phyloP scores from a whole-genome alignment of 768 basidiomycete species.

The Lactarius psammicola region DNA sequence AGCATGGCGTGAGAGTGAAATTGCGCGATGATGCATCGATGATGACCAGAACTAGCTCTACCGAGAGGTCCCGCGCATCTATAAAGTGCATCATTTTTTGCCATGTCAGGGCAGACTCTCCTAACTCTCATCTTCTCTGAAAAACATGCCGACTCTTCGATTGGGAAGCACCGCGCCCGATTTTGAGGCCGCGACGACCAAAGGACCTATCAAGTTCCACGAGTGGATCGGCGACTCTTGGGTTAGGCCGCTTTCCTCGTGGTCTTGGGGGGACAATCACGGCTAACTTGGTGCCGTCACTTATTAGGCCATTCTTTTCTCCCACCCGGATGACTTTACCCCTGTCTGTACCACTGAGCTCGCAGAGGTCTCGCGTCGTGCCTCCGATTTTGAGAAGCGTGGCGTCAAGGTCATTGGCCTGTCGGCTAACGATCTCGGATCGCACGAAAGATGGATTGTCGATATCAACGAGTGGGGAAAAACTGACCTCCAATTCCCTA shows the following conservation, averaged over 20 bases:
- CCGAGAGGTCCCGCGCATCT: not conserved
- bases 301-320: constrained; percentile 79
- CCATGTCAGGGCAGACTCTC: not conserved
- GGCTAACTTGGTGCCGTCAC: not conserved
- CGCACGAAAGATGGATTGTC: constrained; percentile 84
- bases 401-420: constrained; percentile 93
- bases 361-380: constrained; percentile 89
- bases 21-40: too few species aligned
- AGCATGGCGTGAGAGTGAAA: constrained; percentile 57
- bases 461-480: constrained; percentile 87
- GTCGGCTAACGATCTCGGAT: constrained; percentile 83
- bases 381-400: constrained; percentile 79
- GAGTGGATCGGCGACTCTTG: constrained; percentile 88
- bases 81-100: not conserved
- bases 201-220: constrained; percentile 87
- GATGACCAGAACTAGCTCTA: constrained; percentile 29
- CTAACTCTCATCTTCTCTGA: constrained; percentile 3
- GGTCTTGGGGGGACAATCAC: not conserved
- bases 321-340: constrained; percentile 92
- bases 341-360: constrained; percentile 97
- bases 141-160: constrained; percentile 51
- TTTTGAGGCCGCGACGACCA: constrained; percentile 87
- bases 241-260: constrained; percentile 45
- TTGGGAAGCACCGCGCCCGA: constrained; percentile 89
- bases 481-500: constrained; percentile 86